Conservation (phyloP, 148 eudicot species). For the Persicaria tinctoria region DNA sequence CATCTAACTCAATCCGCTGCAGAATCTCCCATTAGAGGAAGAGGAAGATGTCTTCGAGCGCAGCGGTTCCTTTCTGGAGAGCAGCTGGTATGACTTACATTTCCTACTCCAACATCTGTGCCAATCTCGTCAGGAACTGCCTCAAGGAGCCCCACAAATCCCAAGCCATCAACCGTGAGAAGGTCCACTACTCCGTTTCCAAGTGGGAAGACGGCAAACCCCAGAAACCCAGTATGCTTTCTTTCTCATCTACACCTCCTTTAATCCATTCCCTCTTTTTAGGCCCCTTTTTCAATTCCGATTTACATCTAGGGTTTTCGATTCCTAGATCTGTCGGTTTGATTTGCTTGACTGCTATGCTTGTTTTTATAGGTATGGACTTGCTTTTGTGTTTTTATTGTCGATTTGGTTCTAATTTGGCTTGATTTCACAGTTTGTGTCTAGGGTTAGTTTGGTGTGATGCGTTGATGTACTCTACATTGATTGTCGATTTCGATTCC, state of each 20-base stretch:
- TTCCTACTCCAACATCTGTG: constrained; percentile 80
- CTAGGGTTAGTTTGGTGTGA: too few relatives aligned
- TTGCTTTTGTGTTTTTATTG: too few relatives aligned
- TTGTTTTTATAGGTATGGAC: too few relatives aligned
- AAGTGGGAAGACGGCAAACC: constrained; percentile 77
- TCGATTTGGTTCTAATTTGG: too few relatives aligned
- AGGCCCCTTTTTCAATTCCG: too few relatives aligned
- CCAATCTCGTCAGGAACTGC: constrained; percentile 74
- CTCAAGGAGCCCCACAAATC: constrained; percentile 84
- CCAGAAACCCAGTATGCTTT: constrained; percentile 45
- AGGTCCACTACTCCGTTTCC: constrained; percentile 71
- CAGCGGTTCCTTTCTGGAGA: constrained; percentile 89
- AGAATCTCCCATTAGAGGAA: neutral
- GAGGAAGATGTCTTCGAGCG: constrained; percentile 44
- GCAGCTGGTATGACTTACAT: constrained; percentile 95
- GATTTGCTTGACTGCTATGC: too few relatives aligned
- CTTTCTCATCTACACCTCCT: neutral
- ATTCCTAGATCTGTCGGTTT: too few relatives aligned
- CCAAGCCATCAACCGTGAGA: constrained; percentile 54
- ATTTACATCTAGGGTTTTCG: neutral
- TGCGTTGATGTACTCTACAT: too few relatives aligned
- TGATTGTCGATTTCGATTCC: too few relatives aligned
- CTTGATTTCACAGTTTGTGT: too few relatives aligned
- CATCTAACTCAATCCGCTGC: too few relatives aligned
- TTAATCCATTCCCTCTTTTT: neutral